These are phyloP conservation scores for Entonaema liquescens DNA, from an alignment of 495 filamentous ascomycete genomes.

Conservation along the genomic window DNA sequence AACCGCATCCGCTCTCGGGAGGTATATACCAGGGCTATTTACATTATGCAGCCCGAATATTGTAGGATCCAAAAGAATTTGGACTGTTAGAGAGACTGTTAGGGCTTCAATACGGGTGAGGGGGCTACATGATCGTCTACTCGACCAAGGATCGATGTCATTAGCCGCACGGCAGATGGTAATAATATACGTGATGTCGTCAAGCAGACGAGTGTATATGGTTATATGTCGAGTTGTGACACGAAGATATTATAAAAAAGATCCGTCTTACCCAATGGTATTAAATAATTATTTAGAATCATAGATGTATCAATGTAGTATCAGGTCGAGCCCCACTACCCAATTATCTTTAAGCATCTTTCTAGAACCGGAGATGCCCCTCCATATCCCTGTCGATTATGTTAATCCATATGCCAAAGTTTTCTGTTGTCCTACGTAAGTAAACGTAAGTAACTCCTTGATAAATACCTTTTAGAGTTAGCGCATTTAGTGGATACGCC, in stretches of 20 bases:
- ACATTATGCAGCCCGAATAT: neutral
- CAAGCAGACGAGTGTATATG: neutral
- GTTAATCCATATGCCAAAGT: constrained; percentile 22
- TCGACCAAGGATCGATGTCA: neutral
- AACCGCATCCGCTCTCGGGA: neutral
- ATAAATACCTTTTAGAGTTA: constrained; percentile 33
- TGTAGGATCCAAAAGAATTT: neutral
- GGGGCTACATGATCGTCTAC: constrained; percentile 4
- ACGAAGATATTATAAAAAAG: constrained; percentile 25
- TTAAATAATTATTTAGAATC: constrained; percentile 8
- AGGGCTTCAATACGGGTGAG: constrained; percentile 10
- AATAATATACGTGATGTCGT: constrained; percentile 11
- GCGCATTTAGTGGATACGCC: neutral
- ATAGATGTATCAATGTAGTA: constrained; percentile 7
- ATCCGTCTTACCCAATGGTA: constrained; percentile 26
- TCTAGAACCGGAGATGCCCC: constrained; percentile 40
- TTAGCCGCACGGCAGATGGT: constrained; percentile 17
- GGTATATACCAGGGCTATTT: neutral
- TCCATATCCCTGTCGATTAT: constrained; percentile 33
- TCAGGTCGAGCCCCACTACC: constrained; percentile 24
- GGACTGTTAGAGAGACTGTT: neutral
- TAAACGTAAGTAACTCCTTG: neutral
- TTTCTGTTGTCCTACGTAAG: constrained; percentile 29
- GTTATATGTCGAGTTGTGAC: constrained; percentile 17
- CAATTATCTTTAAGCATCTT: constrained; percentile 32